Conservation (phyloP, 2,329 filamentous ascomycete species). For the Fusarium nisikadoi region DNA sequence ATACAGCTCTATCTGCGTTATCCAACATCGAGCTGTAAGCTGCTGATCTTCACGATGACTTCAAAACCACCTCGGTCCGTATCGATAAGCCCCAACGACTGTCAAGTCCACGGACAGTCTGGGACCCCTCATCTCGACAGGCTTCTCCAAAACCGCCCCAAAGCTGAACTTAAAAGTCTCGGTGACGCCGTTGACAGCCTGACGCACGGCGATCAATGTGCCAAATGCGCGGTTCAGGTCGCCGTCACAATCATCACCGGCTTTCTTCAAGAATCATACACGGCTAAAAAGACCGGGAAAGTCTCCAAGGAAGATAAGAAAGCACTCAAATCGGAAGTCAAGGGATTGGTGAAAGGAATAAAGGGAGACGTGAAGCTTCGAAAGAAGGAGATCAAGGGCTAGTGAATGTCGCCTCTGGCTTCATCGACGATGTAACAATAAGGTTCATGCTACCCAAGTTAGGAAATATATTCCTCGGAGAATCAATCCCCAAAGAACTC, state of each 20-base stretch:
- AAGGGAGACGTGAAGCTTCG: constrained; percentile 9
- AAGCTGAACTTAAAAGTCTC: constrained; percentile 12
- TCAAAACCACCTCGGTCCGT: background rate
- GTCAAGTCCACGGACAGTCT: constrained; percentile 2
- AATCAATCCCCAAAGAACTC: no score
- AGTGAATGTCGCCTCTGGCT: background rate
- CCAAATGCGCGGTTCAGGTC: constrained; percentile 21
- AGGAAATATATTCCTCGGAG: no score
- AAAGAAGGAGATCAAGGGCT: constrained; percentile 6
- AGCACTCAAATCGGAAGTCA: constrained; percentile 27
- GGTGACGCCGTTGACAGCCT: constrained; percentile 3
- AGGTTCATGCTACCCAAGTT: background rate
- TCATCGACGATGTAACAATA: background rate
- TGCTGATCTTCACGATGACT: background rate
- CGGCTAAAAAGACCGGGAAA: constrained; percentile 26
- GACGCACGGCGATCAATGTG: constrained; percentile 9
- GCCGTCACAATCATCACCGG: constrained; percentile 3
- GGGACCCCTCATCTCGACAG: constrained; percentile 22
- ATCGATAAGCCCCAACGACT: constrained; percentile 4
- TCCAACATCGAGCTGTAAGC: background rate
- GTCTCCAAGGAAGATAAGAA: constrained; percentile 29
- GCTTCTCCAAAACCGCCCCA: constrained; percentile 15
- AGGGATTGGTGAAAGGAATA: constrained; percentile 16
- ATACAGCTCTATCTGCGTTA: no score
- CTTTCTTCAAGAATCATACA: constrained; percentile 13